Base-by-base conservation (phyloP, 2,329 filamentous ascomycete species). In the Coniochaeta sp. region DNA sequence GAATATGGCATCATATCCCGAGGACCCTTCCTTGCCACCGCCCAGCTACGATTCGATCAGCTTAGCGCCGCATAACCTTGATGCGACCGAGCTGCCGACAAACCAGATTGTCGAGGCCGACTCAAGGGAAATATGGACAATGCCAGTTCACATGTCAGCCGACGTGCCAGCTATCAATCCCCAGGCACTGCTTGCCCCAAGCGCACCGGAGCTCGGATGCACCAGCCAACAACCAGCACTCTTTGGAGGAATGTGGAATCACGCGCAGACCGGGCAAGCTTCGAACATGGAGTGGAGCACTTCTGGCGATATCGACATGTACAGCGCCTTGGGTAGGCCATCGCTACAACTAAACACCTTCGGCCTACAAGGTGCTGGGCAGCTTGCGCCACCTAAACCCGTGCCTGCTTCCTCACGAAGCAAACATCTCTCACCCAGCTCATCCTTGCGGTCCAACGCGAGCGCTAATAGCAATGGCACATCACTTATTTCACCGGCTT, bases 91-190 rank as follows among this genome's bases (percentile, higher is more conserved):
- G 60, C 65, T 81, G 14, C 71, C 69, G 16, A 71, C 74, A 6
- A 75, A 66, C 48, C 75, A 77, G 62, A 77, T 80, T 45, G 65
- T 76, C 53, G 78, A 81, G 57, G 71, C 79, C 53, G 77, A 78
- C 60, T 78, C 77, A 4, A 65, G 60, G 45, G 71, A 77, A 55
- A 62, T 77, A 47, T 49, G 50, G 42, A 60, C 57, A 50, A 55
- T 48, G 61, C 26, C 35, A 51, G 9, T 58, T 56, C 33, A 27
- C 33, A 18, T 26, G 27, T 13, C 24, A 22, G 45, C 33, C 8
- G 31, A 27, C 16, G 56, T 51, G 24, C 49, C 56, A 13, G 60
- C 56, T n/a, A 61, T 68, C 50, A 52, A 68, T 51, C 67, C 66
- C 6, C 61, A 65, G 51, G 58, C 56, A 6, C 59, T 68, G 5